Base-by-base conservation (phyloP, 2,329 filamentous ascomycete genomes). In the Calonectria honghensis region DNA sequence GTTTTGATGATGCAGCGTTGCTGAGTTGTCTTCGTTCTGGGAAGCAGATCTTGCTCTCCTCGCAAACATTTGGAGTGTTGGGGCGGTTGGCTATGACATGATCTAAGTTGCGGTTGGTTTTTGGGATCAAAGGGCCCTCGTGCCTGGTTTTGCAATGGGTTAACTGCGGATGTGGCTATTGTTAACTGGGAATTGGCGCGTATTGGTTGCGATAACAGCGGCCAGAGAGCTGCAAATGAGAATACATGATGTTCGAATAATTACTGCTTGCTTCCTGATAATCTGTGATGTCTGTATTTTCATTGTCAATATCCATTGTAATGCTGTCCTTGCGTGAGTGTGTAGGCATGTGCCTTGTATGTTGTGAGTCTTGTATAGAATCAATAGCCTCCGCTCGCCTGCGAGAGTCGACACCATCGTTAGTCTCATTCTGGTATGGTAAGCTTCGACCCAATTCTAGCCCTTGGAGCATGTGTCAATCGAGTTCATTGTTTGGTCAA, bases 161-260 rank as follows among this genome's bases (percentile, higher is more conserved):
- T 80, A 78, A 78, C 80, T 81, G 81, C 73, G 77, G 73, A 73
- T 77, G 81, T 79, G 79, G 81, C 79, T 79, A 82, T 82, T 82
- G 81, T 79, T 81, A 80, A 82, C 76, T 79, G 78, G 83, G 79
- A 80, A 81, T 80, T 74, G 81, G 83, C 79, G 82, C 80, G 80
- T 81, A 79, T 74, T 74, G 80, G 78, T 80, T 83, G 78, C 78
- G 78, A 83, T 63, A 78, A 77, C 76, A 77, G 80, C 80, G 79
- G 82, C 82, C 78, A 77, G 72, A 76, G 75, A 72, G 81, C 80
- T 76, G 81, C 81, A 77, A 82, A 84, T 80, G 82, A 84, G 83
- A 85, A 85, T 85, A 85, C 77, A 85, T 82, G 84, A 85, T 76
- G 82, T 84, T 83, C 74, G 78, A 79, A 79, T 69, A 79, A 48